Base-by-base conservation (phyloP, 2,329 filamentous ascomycete genomes). In the Fusarium albosuccineum region DNA sequence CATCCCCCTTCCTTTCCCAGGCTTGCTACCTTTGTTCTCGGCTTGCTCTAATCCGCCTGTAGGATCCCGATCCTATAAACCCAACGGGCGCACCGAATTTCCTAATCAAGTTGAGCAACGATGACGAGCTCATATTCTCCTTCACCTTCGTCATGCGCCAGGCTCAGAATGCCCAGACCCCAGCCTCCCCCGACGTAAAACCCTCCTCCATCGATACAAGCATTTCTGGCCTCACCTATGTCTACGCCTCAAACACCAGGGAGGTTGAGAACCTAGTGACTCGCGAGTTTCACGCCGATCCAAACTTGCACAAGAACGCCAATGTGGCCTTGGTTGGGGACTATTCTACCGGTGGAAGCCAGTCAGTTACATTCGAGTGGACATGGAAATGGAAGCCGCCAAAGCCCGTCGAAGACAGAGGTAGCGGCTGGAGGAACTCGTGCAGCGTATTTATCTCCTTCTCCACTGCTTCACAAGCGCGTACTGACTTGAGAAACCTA, bases 311-410 rank as follows among this genome's bases (percentile, higher is more conserved):
- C 82, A 98, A 97, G 77, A 98, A 97, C 76, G 87, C 94, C 56
- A 98, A 98, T 76, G 96, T 99, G 39, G 92, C 97, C 74, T 85
- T 98, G 44, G 90, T 99, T n/a, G 96, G 96, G 4, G 94, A 97
- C 77, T 97, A 92, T 76, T 86, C 88, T 3, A 99, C 96, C 0
- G 89, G 86, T 33, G 94, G 95, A n/a, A 92, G 85, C 73, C 83
- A 91, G 7, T 95, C 93, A 2, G 91, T 97, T 30, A 90, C 93
- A 34, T 97, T 97, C 76, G 91, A 95, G 68, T 99, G 95, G 94
- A 90, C 91, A 8, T 99, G 96, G 96, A 96, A 91, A 83, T 99
- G 95, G 94, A 93, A 92, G 76, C 93, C 96, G 9, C 96, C 96
- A 37, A 97, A 93, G 83, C 75, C 82, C 13, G 81, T 82, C 14